phyloP scores from a whole-genome alignment of 2,329 filamentous ascomycete species.

The Sordariomycetes sp. region DNA sequence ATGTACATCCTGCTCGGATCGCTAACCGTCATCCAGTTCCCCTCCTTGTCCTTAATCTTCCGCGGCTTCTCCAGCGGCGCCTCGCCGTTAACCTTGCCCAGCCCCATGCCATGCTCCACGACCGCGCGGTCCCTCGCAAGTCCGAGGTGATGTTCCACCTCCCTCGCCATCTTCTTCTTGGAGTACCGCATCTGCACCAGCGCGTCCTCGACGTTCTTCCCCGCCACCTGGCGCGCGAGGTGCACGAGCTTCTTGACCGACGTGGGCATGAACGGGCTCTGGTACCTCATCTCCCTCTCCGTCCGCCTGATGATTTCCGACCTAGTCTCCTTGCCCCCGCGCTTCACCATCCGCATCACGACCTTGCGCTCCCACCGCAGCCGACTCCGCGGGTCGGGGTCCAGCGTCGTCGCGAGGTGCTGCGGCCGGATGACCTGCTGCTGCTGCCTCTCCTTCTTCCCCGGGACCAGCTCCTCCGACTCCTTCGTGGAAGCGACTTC shows the following conservation, averaged over 20 bases:
- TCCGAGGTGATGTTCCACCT: constrained; percentile 68
- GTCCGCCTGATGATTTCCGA: constrained; percentile 53
- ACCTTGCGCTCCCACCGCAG: constrained; percentile 72
- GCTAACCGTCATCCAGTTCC: constrained; percentile 54
- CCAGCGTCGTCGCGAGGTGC: constrained; percentile 16
- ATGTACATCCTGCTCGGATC: constrained; percentile 81
- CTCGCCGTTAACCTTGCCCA: constrained; percentile 34
- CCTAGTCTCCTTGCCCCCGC: constrained; percentile 43
- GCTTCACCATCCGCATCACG: constrained; percentile 62
- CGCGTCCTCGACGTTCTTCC: constrained; percentile 89
- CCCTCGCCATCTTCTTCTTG: constrained; percentile 80
- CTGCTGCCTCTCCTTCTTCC: constrained; percentile 1
- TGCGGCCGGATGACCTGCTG: neutral
- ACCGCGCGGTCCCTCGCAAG: constrained; percentile 72
- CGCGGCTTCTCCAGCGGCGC: constrained; percentile 14
- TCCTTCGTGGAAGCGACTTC: constrained; percentile 25
- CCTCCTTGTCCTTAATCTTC: constrained; percentile 61
- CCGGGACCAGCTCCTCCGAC: constrained; percentile 17
- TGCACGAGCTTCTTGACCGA: constrained; percentile 84
- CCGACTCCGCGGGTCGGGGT: constrained; percentile 62
- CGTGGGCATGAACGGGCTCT: constrained; percentile 66
- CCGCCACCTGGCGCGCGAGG: constrained; percentile 75
- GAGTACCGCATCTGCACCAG: constrained; percentile 91
- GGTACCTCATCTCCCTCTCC: constrained; percentile 39
- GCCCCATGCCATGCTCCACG: constrained; percentile 71